Evolutionary conservation across 139 green algal genomes (phyloP).

Genomic region (Raphidocelis subcapitata): DNA sequence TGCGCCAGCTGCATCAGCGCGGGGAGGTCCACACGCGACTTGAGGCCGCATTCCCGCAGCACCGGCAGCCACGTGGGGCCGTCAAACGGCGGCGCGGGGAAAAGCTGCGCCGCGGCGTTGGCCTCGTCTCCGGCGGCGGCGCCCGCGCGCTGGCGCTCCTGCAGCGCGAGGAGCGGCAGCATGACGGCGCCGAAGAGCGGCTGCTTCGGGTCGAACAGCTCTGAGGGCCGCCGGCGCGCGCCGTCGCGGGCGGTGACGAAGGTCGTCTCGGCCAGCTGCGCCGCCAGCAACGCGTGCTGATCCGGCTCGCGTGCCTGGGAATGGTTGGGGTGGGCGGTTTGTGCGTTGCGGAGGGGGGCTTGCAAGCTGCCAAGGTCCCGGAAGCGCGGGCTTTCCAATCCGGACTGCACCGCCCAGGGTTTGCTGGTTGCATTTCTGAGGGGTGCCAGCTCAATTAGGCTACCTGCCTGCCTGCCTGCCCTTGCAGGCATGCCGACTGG

Average conservation of each 20-base stretch:
- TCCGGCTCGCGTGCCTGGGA: background rate
- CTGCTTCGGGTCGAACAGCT: conserved; percentile 62
- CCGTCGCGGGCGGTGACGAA: conserved; percentile 12
- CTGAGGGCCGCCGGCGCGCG: background rate
- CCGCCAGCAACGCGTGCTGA: conserved; percentile 29
- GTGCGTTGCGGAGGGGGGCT: too few species aligned
- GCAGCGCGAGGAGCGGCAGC: background rate
- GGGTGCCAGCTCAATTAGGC: too few species aligned
- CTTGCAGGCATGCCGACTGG: too few species aligned
- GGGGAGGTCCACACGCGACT: conserved; percentile 18
- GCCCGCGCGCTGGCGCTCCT: conserved; percentile 1
- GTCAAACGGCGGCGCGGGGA: conserved; percentile 54
- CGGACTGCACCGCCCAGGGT: too few species aligned
- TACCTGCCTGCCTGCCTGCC: too few species aligned
- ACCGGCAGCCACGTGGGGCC: conserved; percentile 44
- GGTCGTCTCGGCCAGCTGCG: conserved; percentile 13
- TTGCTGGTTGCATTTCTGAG: too few species aligned
- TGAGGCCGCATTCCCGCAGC: conserved; percentile 39
- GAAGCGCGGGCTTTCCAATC: too few species aligned
- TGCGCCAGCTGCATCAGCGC: conserved; percentile 36
- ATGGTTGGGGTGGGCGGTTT: too few species aligned
- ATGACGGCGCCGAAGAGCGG: conserved; percentile 57
- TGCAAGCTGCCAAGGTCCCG: too few species aligned
- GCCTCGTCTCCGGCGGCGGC: conserved; percentile 2
- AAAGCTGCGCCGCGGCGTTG: conserved; percentile 29